phyloP scores from a whole-genome alignment of 2,329 filamentous ascomycete species.

The Ophiostoma sp. region DNA sequence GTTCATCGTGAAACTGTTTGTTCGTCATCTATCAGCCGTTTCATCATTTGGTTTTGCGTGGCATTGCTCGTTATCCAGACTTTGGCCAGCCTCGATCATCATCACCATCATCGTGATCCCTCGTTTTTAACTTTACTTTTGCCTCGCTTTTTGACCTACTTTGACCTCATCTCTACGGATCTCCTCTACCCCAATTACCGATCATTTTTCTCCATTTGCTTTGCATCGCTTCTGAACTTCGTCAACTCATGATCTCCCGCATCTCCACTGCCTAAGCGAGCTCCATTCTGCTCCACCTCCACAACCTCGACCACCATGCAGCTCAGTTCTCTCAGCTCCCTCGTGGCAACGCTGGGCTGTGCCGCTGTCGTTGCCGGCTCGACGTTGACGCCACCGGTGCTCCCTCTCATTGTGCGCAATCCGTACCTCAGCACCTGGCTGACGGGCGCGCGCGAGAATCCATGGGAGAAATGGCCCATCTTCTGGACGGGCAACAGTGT shows the following conservation, averaged over 20 bases:
- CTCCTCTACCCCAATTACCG: not conserved
- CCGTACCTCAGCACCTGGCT: constrained; percentile 60
- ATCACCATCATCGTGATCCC: not conserved
- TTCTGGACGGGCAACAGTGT: constrained; percentile 38
- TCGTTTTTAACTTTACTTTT: constrained; percentile 1
- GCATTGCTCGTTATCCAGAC: not conserved
- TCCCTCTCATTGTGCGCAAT: constrained; percentile 55
- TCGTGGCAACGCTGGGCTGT: constrained; percentile 22
- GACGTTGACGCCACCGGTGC: constrained; percentile 50
- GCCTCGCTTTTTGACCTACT: not conserved
- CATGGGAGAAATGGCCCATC: constrained; percentile 83
- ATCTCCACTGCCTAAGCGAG: not conserved
- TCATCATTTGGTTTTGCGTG: not conserved
- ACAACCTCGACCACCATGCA: constrained; percentile 23
- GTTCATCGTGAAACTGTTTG: not conserved
- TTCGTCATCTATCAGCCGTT: not conserved
- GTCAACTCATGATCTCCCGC: constrained; percentile 2
- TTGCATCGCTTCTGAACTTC: not conserved
- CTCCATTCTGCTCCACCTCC: not conserved
- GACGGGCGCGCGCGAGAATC: constrained; percentile 61
- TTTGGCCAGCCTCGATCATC: not conserved
- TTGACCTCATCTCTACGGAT: not conserved
- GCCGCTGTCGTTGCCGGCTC: constrained; percentile 43
- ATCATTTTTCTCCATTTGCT: not conserved
- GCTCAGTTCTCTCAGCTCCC: constrained; percentile 13